A percentile compares a stretch with the other conserved stretches of the same genome.
Conservation (phyloP, 2,329 filamentous ascomycete genomes). For the Chaetomium sp. region DNA sequence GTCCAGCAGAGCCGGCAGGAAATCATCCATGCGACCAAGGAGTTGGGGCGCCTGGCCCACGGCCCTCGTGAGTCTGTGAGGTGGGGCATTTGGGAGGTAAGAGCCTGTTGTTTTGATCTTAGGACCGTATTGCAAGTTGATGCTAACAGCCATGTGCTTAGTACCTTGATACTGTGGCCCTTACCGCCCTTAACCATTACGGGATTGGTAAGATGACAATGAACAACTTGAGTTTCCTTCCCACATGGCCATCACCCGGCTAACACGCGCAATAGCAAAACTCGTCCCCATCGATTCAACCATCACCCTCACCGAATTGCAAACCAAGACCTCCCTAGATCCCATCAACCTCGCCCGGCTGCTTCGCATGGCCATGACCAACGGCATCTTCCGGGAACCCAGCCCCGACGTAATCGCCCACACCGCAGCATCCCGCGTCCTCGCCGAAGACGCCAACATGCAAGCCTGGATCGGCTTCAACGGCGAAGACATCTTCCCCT, state of each 20-base stretch:
- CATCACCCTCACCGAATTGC: slow-evolving; percentile 41
- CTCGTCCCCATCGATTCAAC: slow-evolving; percentile 43
- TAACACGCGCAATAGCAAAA: slow-evolving; percentile 33
- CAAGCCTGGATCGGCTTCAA: slow-evolving; percentile 52
- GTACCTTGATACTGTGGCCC: slow-evolving; percentile 45
- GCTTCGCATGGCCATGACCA: slow-evolving; percentile 52
- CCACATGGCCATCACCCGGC: neutral
- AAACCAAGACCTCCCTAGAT: slow-evolving; percentile 40
- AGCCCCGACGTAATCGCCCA: slow-evolving; percentile 46
- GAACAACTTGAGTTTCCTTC: neutral
- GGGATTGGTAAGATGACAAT: slow-evolving; percentile 37
- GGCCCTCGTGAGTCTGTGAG: slow-evolving; percentile 46
- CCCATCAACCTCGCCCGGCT: slow-evolving; percentile 45
- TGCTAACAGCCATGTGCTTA: slow-evolving; percentile 20
- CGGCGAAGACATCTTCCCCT: slow-evolving; percentile 47
- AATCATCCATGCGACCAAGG: slow-evolving; percentile 43
- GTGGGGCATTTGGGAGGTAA: slow-evolving; percentile 47
- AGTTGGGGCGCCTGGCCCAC: slow-evolving; percentile 41
- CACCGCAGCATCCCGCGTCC: slow-evolving; percentile 45
- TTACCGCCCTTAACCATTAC: slow-evolving; percentile 46
- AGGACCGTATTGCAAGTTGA: neutral
- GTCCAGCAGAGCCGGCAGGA: slow-evolving; percentile 40
- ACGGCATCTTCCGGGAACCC: slow-evolving; percentile 48
- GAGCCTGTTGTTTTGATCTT: slow-evolving; percentile 17
- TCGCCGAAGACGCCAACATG: slow-evolving; percentile 43